These are phyloP conservation scores for Arabidopsis arenosa DNA, from an alignment of 345 rosid species.

Conservation along the genomic window DNA sequence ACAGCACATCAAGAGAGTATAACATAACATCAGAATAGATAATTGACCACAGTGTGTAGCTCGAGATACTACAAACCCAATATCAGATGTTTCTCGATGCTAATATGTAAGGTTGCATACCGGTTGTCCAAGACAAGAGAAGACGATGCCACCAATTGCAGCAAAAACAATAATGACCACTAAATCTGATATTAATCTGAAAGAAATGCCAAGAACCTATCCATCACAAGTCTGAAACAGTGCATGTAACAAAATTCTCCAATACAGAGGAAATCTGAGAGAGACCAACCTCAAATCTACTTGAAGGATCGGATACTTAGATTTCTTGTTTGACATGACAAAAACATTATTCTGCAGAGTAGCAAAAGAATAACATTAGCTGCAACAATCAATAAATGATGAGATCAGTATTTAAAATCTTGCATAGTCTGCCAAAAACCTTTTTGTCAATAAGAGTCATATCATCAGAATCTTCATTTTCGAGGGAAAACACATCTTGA, in stretches of 20 bases:
- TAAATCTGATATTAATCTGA: constrained; percentile 95
- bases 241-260: background rate
- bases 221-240: constrained; percentile 37
- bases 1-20: constrained; percentile 5
- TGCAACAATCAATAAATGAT: constrained; percentile 4
- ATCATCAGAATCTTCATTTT: constrained; percentile 95
- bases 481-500: constrained; percentile 92
- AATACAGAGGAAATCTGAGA: constrained; percentile 10
- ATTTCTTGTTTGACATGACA: constrained; percentile 98
- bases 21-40: constrained; percentile 21
- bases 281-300: constrained; percentile 85
- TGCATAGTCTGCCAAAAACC: constrained; percentile 48
- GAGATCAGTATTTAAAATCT: background rate
- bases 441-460: constrained; percentile 89
- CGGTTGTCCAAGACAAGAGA: constrained; percentile 98
- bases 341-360: constrained; percentile 82
- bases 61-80: background rate
- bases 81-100: constrained; percentile 22
- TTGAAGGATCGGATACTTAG: constrained; percentile 97
- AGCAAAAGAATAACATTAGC: constrained; percentile 35
- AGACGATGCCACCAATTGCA: constrained; percentile 94
- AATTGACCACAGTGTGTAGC: background rate
- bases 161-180: constrained; percentile 98
- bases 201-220: constrained; percentile 26
- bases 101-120: constrained; percentile 53